Conservation (phyloP, 441 rosid genomes). For the Adansonia gregorii region DNA sequence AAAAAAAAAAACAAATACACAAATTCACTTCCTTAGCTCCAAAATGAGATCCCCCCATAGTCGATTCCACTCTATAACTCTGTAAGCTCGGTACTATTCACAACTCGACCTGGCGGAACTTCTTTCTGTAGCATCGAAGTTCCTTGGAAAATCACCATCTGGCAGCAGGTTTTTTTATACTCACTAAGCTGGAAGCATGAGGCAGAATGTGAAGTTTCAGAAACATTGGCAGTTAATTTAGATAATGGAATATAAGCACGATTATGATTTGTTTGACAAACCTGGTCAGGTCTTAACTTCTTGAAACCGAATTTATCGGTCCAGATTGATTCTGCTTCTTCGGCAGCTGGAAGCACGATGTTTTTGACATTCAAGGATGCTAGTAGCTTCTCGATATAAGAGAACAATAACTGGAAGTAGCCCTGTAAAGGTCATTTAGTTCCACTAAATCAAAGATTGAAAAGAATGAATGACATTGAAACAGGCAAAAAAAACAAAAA, state of each 20-base stretch:
- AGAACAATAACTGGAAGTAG: constrained; percentile 78
- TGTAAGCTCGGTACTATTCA: constrained; percentile 31
- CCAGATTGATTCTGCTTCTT: constrained; percentile 92
- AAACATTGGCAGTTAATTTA: neutral
- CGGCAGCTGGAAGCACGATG: constrained; percentile 86
- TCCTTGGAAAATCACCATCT: constrained; percentile 86
- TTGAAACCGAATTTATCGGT: constrained; percentile 77
- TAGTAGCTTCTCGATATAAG: constrained; percentile 86
- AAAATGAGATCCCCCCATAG: constrained; percentile 17
- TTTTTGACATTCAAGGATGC: constrained; percentile 64
- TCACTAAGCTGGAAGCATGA: constrained; percentile 54
- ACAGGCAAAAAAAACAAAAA: neutral
- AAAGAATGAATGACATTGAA: neutral
- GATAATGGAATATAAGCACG: neutral
- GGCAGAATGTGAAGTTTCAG: constrained; percentile 2
- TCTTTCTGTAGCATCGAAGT: constrained; percentile 83
- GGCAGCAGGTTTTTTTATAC: constrained; percentile 68
- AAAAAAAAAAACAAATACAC: neutral
- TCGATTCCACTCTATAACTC: constrained; percentile 31
- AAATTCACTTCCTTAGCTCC: neutral
- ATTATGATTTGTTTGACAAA: constrained; percentile 24
- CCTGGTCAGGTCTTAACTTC: constrained; percentile 72
- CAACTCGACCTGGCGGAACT: constrained; percentile 48
- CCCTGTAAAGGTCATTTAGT: constrained; percentile 52
- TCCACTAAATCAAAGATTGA: constrained; percentile 16